Evolutionary conservation across 495 filamentous ascomycete species (phyloP).

Genomic region (Penicillium nucicola): DNA sequence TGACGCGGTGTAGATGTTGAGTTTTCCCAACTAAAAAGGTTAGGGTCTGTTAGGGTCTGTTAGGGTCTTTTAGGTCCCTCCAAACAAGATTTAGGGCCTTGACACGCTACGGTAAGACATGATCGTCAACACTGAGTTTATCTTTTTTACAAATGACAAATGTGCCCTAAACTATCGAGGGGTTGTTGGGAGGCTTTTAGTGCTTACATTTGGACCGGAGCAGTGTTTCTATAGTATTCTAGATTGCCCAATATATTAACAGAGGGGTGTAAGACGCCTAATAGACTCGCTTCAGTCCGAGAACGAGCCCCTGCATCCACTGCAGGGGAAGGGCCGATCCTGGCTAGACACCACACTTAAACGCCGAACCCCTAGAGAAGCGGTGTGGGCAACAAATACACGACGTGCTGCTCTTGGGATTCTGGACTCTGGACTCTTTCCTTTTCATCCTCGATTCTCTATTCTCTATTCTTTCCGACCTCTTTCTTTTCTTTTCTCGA

Average conservation of each 20-base stretch:
- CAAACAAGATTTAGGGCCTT: background rate
- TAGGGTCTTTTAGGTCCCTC: background rate
- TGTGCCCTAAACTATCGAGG: too few relatives aligned
- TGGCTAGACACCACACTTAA: conserved; percentile 4
- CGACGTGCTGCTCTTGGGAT: background rate
- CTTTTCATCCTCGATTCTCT: background rate
- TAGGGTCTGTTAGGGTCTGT: background rate
- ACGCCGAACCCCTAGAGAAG: conserved; percentile 10
- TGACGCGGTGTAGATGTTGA: background rate
- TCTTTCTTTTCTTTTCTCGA: background rate
- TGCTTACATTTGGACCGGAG: too few relatives aligned
- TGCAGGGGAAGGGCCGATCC: conserved; percentile 11
- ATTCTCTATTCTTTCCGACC: conserved; percentile 1
- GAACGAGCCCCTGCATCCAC: conserved; percentile 12
- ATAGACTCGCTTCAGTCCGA: background rate
- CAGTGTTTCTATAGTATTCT: too few relatives aligned
- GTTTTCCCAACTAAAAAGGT: background rate
- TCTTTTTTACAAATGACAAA: too few relatives aligned
- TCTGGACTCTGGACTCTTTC: too few relatives aligned
- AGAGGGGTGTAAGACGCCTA: background rate
- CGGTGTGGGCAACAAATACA: conserved; percentile 8
- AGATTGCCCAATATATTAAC: too few relatives aligned
- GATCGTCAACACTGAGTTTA: background rate
- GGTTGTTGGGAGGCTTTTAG: too few relatives aligned
- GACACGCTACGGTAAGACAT: background rate